Base-by-base conservation (phyloP, 306 rosid genomes). In the Lathyrus oleraceus region DNA sequence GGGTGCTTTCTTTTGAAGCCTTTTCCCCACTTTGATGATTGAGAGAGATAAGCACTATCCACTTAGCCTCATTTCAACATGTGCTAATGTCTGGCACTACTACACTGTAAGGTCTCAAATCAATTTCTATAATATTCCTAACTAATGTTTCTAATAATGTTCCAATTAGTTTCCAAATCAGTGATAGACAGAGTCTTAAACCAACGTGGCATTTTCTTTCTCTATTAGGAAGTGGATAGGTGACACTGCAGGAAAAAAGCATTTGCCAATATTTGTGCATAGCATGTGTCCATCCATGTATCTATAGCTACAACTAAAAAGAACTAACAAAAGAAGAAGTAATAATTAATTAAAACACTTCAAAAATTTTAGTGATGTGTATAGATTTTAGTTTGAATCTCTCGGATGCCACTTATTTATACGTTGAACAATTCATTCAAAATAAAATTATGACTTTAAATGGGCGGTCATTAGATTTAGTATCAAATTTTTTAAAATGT, bases 1-100 rank as follows among this genome's bases (percentile, higher is more conserved):
- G n/a, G n/a, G 74, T 70, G 74, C 66, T 65, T 65, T 32, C 42
- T 69, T 39, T 51, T 52, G 51, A 68, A 73, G 71, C 56, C 56
- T 68, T 79, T 74, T 58, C 54, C 54, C 65, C 47, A 39, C 73
- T 75, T 70, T 65, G 67, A 65, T 65, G 67, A 75, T 61, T 61
- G 52, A 51, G 30, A 47, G 61, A 56, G 67, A 28, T 44, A 21
- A 13, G 36, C 61, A 67, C 45, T 17, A 48, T 10, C 48, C 76
- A 74, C 67, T 40, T 52, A 19, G 72, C 35, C 43, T 61, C 47
- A 52, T 61, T 82, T 82, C 59, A 51, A 73, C 76, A 79, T 64
- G 80, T 79, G 80, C 72, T 14, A 6, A 3, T 79, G 82, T 69
- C 73, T 78, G 65, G n/a, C 2, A n/a, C n/a, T 63, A 64, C 16